These are phyloP conservation scores for Irpex lacteus DNA, from an alignment of 1,284 basidiomycete species.

Conservation along the genomic window DNA sequence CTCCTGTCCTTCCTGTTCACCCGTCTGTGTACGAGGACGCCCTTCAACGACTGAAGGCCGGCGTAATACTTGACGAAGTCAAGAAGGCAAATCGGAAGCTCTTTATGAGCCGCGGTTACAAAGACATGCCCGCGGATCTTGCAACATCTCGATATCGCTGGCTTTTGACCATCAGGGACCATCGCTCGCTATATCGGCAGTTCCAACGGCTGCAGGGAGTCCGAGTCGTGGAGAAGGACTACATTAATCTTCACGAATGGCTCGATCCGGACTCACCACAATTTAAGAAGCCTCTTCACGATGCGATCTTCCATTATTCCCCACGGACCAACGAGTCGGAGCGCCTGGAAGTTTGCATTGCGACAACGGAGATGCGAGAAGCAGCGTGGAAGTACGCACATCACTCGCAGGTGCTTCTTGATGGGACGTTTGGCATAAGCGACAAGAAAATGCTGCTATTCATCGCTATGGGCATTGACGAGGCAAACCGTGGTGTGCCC, in stretches of 20 bases:
- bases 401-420: constrained; percentile 31
- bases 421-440: constrained; percentile 39
- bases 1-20: constrained; percentile 10
- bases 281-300: background rate
- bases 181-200: constrained; percentile 3
- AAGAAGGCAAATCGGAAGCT: background rate
- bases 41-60: background rate
- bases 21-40: constrained; percentile 7
- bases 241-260: constrained; percentile 8
- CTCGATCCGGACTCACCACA: constrained; percentile 5
- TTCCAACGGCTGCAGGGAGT: constrained; percentile 4
- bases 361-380: constrained; percentile 32
- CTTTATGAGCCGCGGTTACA: background rate
- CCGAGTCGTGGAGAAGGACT: background rate
- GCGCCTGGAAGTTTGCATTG: constrained; percentile 28
- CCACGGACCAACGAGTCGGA: constrained; percentile 16
- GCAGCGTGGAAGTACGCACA: constrained; percentile 34
- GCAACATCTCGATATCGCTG: background rate
- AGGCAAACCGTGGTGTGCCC: constrained; percentile 26
- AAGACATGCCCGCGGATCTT: background rate
- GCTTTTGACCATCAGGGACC: background rate
- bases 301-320: constrained; percentile 9
- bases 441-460: constrained; percentile 31
- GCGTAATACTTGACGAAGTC: background rate
- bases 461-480: constrained; percentile 34